Percentiles rank a stretch among this genome's conserved stretches.
These are phyloP conservation scores for Beauveria asiatica DNA, from an alignment of 2,329 filamentous ascomycete species.

Conservation along the genomic window DNA sequence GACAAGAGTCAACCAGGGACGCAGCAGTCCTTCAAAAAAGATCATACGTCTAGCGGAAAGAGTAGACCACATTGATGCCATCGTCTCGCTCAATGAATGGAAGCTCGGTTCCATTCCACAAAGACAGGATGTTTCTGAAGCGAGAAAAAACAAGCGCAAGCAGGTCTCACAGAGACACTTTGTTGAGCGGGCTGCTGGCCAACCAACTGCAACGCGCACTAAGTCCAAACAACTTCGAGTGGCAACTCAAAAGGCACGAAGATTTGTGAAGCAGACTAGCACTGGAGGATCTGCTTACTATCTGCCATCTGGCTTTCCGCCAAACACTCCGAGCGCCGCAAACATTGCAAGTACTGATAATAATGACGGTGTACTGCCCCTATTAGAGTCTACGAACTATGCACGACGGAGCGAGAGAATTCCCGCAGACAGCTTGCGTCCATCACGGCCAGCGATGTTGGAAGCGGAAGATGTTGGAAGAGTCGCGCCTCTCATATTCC, in stretches of 20 bases:
- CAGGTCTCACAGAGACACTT: constrained; percentile 13
- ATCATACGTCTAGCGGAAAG: constrained; percentile 52
- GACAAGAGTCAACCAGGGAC: constrained; percentile 39
- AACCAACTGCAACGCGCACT: constrained; percentile 1
- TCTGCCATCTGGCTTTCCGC: neutral
- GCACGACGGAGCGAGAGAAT: neutral
- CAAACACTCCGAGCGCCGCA: neutral
- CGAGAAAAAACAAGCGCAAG: constrained; percentile 13
- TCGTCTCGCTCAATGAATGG: constrained; percentile 47
- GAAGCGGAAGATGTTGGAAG: constrained; percentile 36
- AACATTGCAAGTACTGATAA: neutral
- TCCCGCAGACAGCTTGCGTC: neutral
- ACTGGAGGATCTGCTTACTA: constrained; percentile 16
- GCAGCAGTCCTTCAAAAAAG: constrained; percentile 46
- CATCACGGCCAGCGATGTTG: constrained; percentile 44
- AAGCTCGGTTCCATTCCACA: constrained; percentile 42
- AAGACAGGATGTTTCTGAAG: constrained; percentile 24
- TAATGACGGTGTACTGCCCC: neutral
- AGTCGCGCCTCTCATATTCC: constrained; percentile 33
- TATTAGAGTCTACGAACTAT: neutral
- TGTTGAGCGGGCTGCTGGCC: constrained; percentile 19
- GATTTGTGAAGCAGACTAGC: constrained; percentile 23
- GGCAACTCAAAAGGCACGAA: constrained; percentile 15
- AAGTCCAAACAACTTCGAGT: neutral
- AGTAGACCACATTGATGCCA: constrained; percentile 51